phyloP scores from a whole-genome alignment of 225 moss, liverwort and hornwort species.

The Bryoerythrophyllum caledonicum region DNA sequence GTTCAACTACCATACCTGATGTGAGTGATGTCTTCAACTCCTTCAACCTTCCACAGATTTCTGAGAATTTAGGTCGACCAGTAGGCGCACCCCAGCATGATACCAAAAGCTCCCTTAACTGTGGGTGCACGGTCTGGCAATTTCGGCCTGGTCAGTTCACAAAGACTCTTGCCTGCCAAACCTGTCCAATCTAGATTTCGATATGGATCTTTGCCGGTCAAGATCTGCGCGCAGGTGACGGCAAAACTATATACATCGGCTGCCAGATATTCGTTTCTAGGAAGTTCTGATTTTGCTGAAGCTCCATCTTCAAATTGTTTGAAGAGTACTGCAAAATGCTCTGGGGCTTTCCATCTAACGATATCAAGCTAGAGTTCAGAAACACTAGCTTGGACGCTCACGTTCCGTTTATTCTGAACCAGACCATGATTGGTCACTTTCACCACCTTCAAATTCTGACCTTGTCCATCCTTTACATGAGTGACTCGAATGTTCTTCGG shows the following conservation, averaged over 20 bases:
- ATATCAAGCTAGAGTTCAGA: constrained; percentile 18
- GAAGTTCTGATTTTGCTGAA: neutral
- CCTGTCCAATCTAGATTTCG: constrained; percentile 7
- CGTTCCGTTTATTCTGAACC: constrained; percentile 9
- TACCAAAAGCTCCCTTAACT: neutral
- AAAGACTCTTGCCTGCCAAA: neutral
- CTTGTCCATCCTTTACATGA: too few species aligned
- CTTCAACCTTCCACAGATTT: neutral
- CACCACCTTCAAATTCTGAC: neutral
- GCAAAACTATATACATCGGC: constrained; percentile 47
- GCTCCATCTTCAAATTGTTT: neutral
- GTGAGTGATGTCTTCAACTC: neutral
- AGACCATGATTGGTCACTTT: constrained; percentile 30
- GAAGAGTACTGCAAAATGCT: neutral
- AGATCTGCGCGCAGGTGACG: constrained; percentile 32
- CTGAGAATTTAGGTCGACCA: constrained; percentile 3
- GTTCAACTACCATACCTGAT: neutral
- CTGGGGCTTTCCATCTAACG: constrained; percentile 35
- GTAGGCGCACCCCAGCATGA: constrained; percentile 12
- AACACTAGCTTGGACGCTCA: neutral
- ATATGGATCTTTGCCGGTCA: constrained; percentile 29
- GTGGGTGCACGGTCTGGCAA: neutral
- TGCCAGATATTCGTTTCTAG: neutral
- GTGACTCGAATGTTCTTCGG: neutral
- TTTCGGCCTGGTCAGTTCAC: neutral